Evolutionary conservation across 495 filamentous ascomycete genomes (phyloP), one percentile per base, ranked within the genome.

Genomic region (Chaetomium fimeti): DNA sequence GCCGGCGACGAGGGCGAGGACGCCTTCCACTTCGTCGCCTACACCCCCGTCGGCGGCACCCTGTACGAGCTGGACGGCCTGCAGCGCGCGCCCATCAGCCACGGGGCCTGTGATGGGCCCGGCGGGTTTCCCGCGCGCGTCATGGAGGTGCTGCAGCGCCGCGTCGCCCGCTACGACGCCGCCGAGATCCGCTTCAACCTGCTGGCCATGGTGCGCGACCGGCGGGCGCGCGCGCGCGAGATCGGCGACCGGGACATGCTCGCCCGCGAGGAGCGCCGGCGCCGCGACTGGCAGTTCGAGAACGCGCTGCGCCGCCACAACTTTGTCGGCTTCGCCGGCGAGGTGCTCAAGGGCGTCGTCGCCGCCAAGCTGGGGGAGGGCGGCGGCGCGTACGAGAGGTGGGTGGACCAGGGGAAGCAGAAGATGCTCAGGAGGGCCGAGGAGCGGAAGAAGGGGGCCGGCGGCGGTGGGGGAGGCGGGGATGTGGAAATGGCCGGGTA

Each of bases 21-120:
- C 70, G 90, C 93, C 20, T 99, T 94, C 76, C 95, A 99, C 76
- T 99, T 99, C 78, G 91, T 98, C 71, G 94, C 93, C 22, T 99
- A 99, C 75, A 93, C 91, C 52, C 82, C 89, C 36, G 81, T 96
- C 47, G 83, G 89, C 74, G 87, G 87, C 59, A 83, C 76, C 2
- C 81, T 99, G 58, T 99, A 97, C 81, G 94, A 99, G 77, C 82
- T 99, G 56, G 94, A 99, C 75, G 94, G 94, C 36, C 78, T 99
- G 60, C 92, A 97, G 77, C 92, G 92, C 2, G 87, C 90, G 57
- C 94, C 94, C 25, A 96, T 98, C 63, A 86, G 83, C 47, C 94
- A 99, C 77, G 95, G 94, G 22, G 57, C 81, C 5, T 94, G 90
- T 73, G 79, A 2, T 2, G 16, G 81, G 9, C 68, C 76, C 57